These are phyloP conservation scores for Chrysochromulina tobinii DNA, from an alignment of 78 protist species.

Conservation along the genomic window DNA sequence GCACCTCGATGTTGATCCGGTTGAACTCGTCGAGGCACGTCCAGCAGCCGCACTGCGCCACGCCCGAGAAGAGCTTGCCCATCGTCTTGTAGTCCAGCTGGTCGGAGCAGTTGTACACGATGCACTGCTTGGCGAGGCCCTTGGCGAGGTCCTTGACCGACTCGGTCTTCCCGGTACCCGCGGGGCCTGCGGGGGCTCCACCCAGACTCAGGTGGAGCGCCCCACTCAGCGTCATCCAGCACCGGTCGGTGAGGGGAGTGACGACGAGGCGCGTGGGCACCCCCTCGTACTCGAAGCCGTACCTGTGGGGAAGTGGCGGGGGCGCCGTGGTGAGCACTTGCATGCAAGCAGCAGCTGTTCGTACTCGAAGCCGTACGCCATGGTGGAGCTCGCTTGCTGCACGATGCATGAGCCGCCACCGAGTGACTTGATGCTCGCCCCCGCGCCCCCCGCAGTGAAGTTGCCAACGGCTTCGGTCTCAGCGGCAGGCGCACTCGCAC, in stretches of 20 bases:
- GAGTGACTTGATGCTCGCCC: too few species aligned
- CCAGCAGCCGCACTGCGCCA: constrained; percentile 81
- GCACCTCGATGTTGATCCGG: constrained; percentile 69
- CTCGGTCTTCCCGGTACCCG: constrained; percentile 72
- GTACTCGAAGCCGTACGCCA: too few species aligned
- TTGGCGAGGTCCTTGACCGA: constrained; percentile 67
- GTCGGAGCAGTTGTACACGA: constrained; percentile 69
- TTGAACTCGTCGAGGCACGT: constrained; percentile 91
- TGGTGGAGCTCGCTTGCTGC: too few species aligned
- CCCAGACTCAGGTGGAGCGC: constrained; percentile 61
- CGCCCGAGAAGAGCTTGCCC: constrained; percentile 77
- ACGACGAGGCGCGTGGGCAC: constrained; percentile 51
- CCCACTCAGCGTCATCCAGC: constrained; percentile 45
- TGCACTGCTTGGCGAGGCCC: constrained; percentile 62
- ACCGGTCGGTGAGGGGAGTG: constrained; percentile 69
- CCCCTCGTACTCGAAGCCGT: not conserved
- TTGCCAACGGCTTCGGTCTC: too few species aligned
- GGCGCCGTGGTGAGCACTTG: too few species aligned
- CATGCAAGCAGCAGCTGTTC: too few species aligned
- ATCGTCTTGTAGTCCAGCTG: constrained; percentile 55
- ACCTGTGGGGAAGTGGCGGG: too few species aligned
- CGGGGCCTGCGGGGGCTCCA: constrained; percentile 51
- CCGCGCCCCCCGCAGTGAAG: too few species aligned
- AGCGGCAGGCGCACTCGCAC: too few species aligned
- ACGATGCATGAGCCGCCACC: too few species aligned